Percentiles rank a stretch among this genome's conserved stretches.
phyloP scores from a whole-genome alignment of 208 protist species.

The Acanthamoeba culbertsoni region DNA sequence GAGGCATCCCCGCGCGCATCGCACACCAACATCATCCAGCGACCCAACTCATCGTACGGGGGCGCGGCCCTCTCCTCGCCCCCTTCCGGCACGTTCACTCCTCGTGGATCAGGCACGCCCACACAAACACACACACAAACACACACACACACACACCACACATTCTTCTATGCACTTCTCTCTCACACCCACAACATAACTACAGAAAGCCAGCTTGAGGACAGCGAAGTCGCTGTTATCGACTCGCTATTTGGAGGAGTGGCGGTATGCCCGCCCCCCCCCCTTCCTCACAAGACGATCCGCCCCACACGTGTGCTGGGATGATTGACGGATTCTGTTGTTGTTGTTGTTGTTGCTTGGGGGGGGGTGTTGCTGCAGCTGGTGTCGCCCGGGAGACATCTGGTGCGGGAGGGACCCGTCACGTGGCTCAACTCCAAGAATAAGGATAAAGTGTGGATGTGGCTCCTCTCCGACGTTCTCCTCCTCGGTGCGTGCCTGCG shows the following conservation, averaged over 20 bases:
- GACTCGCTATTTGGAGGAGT: background rate
- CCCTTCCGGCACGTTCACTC: background rate
- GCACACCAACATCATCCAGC: background rate
- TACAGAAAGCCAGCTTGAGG: background rate
- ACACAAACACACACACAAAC: background rate
- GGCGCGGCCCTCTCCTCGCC: background rate
- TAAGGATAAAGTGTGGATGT: background rate
- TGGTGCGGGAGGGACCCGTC: background rate
- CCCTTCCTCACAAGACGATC: background rate
- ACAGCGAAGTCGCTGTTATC: background rate
- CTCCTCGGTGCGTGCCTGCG: background rate
- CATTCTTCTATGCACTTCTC: background rate
- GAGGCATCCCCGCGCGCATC: background rate
- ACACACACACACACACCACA: background rate
- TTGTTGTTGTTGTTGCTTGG: too few relatives aligned
- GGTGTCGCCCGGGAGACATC: background rate
- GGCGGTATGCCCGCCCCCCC: background rate
- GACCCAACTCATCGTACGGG: background rate
- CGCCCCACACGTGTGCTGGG: too few relatives aligned
- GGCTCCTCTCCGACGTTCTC: background rate
- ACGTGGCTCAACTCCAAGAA: constrained; percentile 1
- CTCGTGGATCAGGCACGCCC: background rate
- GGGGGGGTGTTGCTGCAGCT: background rate
- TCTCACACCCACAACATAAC: background rate
- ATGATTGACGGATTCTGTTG: too few relatives aligned